A percentile compares a stretch with the other conserved stretches of the same genome.
Conservation (phyloP, 2,329 filamentous ascomycete genomes). For the Botrytis hyacinthi region DNA sequence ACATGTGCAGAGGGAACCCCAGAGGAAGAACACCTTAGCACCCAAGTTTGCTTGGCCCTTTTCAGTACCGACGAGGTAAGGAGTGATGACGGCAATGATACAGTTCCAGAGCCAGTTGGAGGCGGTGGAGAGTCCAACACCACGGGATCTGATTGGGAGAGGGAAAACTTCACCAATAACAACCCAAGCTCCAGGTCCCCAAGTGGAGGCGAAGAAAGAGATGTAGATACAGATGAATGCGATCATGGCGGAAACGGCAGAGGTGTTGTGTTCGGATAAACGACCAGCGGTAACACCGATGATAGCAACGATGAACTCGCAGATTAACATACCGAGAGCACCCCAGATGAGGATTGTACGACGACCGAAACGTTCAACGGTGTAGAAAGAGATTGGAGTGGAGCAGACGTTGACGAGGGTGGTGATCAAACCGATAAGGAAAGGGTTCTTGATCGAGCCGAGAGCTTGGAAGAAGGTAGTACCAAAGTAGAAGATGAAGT, state of each 20-base stretch:
- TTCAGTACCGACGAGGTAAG: slow-evolving; percentile 64
- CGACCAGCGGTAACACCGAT: slow-evolving; percentile 62
- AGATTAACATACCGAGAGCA: slow-evolving; percentile 77
- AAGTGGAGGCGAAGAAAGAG: slow-evolving; percentile 87
- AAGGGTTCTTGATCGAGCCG: slow-evolving; percentile 72
- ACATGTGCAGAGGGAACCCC: slow-evolving; percentile 57
- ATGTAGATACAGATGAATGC: slow-evolving; percentile 88
- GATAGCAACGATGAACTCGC: slow-evolving; percentile 83
- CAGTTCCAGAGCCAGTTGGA: slow-evolving; percentile 91
- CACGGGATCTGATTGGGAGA: slow-evolving; percentile 81
- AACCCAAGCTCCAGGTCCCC: slow-evolving; percentile 75
- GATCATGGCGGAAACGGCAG: slow-evolving; percentile 66
- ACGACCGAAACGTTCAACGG: slow-evolving; percentile 78
- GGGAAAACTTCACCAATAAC: slow-evolving; percentile 91
- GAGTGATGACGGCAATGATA: slow-evolving; percentile 67
- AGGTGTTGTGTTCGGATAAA: slow-evolving; percentile 53
- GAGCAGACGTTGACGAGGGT: slow-evolving; percentile 85
- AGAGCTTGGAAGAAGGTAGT: slow-evolving; percentile 80
- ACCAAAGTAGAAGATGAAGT: slow-evolving; percentile 89
- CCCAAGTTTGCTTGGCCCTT: slow-evolving; percentile 45
- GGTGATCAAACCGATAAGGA: slow-evolving; percentile 82
- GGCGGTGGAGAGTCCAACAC: slow-evolving; percentile 81
- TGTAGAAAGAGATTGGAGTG: slow-evolving; percentile 84
- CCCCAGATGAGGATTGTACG: slow-evolving; percentile 77
- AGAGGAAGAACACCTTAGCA: slow-evolving; percentile 51